Conservation (phyloP, 164 flowering plant species). For the Magnolia changhungtana region DNA sequence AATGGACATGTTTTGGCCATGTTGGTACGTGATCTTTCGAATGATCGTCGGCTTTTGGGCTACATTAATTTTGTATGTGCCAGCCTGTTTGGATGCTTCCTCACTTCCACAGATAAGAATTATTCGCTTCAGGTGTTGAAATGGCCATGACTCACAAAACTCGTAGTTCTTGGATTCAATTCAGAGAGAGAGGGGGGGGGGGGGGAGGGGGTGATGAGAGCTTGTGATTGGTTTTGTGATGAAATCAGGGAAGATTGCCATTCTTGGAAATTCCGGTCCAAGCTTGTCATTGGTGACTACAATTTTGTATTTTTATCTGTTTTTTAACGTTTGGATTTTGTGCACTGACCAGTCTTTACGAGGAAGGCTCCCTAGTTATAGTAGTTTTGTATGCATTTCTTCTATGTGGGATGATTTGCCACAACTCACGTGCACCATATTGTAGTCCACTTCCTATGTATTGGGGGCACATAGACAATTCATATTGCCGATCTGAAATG, state of each 20-base stretch:
- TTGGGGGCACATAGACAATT: no score
- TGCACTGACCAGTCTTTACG: no score
- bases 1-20: not conserved
- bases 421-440: no score
- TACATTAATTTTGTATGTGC: not conserved
- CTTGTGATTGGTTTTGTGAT: not conserved
- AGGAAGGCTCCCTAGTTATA: no score
- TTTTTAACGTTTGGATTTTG: not conserved
- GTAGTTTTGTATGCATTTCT: no score
- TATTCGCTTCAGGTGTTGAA: not conserved
- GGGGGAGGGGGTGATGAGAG: not conserved
- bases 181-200: not conserved
- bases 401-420: no score
- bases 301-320: not conserved
- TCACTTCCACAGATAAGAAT: conserved; percentile 3
- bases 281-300: not conserved
- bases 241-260: not conserved
- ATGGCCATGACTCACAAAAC: not conserved
- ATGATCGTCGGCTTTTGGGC: not conserved
- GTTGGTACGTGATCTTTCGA: not conserved
- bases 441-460: no score
- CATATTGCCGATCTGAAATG: no score
- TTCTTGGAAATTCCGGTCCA: not conserved
- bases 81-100: not conserved
- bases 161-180: not conserved